Evolutionary conservation across 345 rosid genomes (phyloP), one percentile per base, ranked within the genome.

Genomic region (Arabidopsis thaliana): DNA sequence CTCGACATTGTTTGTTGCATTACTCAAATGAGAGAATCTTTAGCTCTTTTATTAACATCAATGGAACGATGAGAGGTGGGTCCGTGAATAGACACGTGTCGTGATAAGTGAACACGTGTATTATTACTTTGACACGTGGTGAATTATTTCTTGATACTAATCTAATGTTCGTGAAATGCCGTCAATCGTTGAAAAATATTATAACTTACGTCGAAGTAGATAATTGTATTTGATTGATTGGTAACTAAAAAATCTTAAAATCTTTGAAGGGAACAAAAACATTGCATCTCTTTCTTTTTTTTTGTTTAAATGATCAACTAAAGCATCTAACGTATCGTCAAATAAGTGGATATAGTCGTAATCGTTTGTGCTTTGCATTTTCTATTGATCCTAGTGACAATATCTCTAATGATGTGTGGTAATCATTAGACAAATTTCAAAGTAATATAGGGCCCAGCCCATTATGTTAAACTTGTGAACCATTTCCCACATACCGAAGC

Each of bases 41-140:
- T 22, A 20, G 6, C n/a, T 68, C 57, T 46, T 49, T 55, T 57
- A 33, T 34, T 32, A 22, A 33, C 53, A 34, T 9, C 42, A 42
- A 45, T 44, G 38, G 2, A 59, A 14, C 42, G 10, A 52, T 55
- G 12, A 70, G 49, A 65, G 7, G 53, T 58, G 73, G 45, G 45
- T 10, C 32, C 23, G 52, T 38, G 48, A 24, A 16, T 48, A 32
- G 30, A 71, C 72, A 79, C 80, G 81, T 68, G 84, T 46, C 62
- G 28, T 72, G 0, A 4, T 4, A 46, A 8, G 5, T 9, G 56
- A 85, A 84, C 87, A 83, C 91, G 87, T 83, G 86, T 75, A 76
- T 59, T 51, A 24, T 16, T 73, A 71, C 67, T 55, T 63, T 30
- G 65, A 78, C 74, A 78, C 82, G 84, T 84, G 83, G 82, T 71